These are phyloP conservation scores for Magnolia officinalis DNA, from an alignment of 164 flowering plant genomes.

Conservation along the genomic window DNA sequence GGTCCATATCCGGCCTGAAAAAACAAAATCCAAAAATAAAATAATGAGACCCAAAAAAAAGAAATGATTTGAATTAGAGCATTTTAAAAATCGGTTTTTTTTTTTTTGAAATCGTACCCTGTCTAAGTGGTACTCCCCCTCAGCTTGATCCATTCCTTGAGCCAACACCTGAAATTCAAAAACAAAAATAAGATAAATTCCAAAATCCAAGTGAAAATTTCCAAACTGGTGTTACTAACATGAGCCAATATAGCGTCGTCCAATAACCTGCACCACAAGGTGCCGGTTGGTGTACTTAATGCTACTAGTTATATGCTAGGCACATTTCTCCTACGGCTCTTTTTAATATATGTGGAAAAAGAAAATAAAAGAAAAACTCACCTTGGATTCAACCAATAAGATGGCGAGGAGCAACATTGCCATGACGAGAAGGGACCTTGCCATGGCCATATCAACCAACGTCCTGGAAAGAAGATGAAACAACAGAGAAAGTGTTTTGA, in stretches of 20 bases:
- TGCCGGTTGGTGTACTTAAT: not conserved
- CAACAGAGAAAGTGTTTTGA: not conserved
- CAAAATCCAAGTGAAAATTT: not conserved
- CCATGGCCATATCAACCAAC: constrained; percentile 27
- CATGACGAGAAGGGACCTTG: constrained; percentile 34
- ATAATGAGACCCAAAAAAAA: not conserved
- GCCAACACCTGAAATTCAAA: constrained; percentile 24
- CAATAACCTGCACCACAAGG: too few relatives aligned
- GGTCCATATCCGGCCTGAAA: constrained; percentile 29
- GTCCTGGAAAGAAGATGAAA: not conserved
- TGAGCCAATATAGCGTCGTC: not conserved
- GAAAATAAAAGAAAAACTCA: constrained; percentile 7
- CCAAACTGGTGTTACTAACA: not conserved
- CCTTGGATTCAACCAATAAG: constrained; percentile 46
- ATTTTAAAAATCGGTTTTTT: not conserved
- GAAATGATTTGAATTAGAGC: not conserved
- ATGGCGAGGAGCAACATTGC: constrained; percentile 47
- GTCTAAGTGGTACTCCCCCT: constrained; percentile 21
- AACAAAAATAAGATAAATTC: not conserved
- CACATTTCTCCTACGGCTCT: not conserved
- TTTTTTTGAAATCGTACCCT: constrained; percentile 9
- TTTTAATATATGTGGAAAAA: not conserved
- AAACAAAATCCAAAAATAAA: not conserved
- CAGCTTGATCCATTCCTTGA: constrained; percentile 2
- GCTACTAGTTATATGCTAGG: not conserved